Evolutionary conservation across 2,329 filamentous ascomycete genomes (phyloP), one percentile per base, ranked within the genome.

Genomic region (Colletotrichum spaethianum): DNA sequence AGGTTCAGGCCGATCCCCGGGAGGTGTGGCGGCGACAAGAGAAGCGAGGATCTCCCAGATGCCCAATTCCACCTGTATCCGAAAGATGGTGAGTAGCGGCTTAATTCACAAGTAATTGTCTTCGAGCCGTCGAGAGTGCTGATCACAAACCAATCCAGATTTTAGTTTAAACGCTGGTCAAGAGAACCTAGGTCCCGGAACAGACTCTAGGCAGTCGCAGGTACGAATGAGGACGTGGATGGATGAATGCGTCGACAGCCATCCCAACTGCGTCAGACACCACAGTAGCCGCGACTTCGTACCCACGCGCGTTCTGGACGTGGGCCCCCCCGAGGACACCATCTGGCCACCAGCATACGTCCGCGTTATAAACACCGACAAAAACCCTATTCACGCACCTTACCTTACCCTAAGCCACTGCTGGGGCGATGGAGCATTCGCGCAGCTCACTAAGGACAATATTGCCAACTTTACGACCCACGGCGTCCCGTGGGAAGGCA

Each of bases 401-500:
- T 74, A 74, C 46, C 52, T 62, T 40, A 63, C 70, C 18, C 31
- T 80, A 12, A 76, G 75, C 46, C 77, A 78, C 42, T 76, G 75
- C 48, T 76, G 77, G 76, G 75, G 75, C 8, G 26, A 40, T 1
- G 26, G 26, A 0, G 9, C 8, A 12, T 65, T 73, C 7, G 56
- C 72, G 9, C 44, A 38, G 33, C 70, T 76, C 11, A 69, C 38
- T 14, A 26, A 63, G 0, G 61, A 55, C 0, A 71, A 67, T 28
- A 6, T 69, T 7, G 28, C n/a, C 0, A 42, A 68, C 18, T 72
- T 63, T 18, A 67, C 56, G 0, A 40, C 28, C 14, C 20, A 12
- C 9, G 72, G 69, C 26, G 67, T 73, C 6, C 68, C 69, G 0
- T 72, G 62, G 63, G 28, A 52, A 7, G 48, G 28, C 40, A 18